Evolutionary conservation across 345 rosid species (phyloP), one percentile per base, ranked within the genome.

Genomic region (Acer yangbiense): DNA sequence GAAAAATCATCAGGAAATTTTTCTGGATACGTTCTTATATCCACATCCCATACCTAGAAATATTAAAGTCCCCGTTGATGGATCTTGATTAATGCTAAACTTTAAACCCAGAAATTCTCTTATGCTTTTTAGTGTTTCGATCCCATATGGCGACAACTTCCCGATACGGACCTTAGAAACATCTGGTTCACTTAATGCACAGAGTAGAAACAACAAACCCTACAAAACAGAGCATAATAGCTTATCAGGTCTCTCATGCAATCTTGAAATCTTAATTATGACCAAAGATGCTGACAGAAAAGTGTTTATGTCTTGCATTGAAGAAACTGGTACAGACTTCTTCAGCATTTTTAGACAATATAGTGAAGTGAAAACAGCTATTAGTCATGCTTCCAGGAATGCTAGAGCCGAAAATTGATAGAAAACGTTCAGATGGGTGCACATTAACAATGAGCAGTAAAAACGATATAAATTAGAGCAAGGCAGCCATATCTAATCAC

Each of bases 81-180:
- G 90, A 77, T 92, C 99, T 29, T 95, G 92, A 80, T 73, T 86
- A 39, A 96, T 88, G 21, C 21, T 83, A 80, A 94, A 94, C 14
- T 60, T 80, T 65, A 90, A 88, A 20, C 88, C 93, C 68, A 96
- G 85, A 83, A 94, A 87, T 68, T 94, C 98, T 76, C 81, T 84
- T 65, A 94, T 84, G 80, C 87, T 81, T 81, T 93, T 86, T 65
- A 94, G 85, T 27, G 93, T 90, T 86, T 94, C 97, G 54, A 94
- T 88, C 60, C 92, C 99, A 46, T 90, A 81, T 0, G 92, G 92
- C n/a, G 90, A 86, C 13, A 94, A 86, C 89, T 91, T 89, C 63
- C 99, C 98, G 0, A 94, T 93, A 8, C 93, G 91, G 76, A 94
- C 86, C 85, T 92, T 94, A 20, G 97, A 96, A 62, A 92, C 89